Conservation (phyloP, 305 asterid species). For the Fraxinus albicans region DNA sequence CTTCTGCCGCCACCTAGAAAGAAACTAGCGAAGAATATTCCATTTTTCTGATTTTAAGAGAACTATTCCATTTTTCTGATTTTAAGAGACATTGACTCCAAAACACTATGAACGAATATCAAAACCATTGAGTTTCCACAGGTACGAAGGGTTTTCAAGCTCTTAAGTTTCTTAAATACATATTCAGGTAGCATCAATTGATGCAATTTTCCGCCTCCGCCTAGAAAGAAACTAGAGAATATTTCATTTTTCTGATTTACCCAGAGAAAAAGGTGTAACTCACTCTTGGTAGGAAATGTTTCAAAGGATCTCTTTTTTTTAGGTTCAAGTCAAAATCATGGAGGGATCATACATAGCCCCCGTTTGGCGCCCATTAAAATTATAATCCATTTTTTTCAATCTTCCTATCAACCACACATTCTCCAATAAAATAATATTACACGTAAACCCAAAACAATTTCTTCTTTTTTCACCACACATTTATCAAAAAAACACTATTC, state of each 20-base stretch:
- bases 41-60: neutral
- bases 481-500: neutral
- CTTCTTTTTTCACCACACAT: neutral
- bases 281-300: neutral
- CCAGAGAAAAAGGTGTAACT: neutral
- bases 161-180: neutral
- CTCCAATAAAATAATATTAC: neutral
- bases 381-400: neutral
- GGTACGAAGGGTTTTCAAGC: neutral
- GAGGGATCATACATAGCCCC: neutral
- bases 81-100: neutral
- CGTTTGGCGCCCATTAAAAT: neutral
- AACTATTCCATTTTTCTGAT: neutral
- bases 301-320: neutral
- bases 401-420: neutral
- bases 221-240: neutral
- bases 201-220: neutral
- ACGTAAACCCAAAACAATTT: neutral
- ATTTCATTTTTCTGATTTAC: neutral
- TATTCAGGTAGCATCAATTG: constrained; percentile 1
- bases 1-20: neutral
- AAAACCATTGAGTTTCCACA: neutral
- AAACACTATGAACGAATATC: neutral
- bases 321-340: neutral
- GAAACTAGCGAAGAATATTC: neutral